Evolutionary conservation across 2,329 filamentous ascomycete species (phyloP).

Genomic region (Alternaria viburni): DNA sequence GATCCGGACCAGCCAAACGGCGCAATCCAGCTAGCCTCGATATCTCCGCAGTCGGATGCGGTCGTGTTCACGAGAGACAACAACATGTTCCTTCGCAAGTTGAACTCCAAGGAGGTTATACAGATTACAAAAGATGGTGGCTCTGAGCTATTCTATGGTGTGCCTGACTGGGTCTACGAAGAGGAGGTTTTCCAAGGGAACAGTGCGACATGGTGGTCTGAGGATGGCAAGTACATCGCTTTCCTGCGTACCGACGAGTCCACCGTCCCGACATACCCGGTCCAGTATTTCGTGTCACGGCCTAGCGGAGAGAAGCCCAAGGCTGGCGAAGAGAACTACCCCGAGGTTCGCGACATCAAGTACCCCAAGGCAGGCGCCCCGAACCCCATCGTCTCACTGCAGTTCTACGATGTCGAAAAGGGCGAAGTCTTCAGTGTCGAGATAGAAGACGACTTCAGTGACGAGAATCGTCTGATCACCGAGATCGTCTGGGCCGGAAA

Average conservation of each 20-base stretch:
- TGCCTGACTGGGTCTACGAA: conserved; percentile 97
- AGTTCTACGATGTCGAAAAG: conserved; percentile 85
- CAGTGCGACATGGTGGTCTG: conserved; percentile 93
- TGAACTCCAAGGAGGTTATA: conserved; percentile 65
- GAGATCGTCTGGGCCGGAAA: conserved; percentile 88
- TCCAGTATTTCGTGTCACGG: conserved; percentile 90
- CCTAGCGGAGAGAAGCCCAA: conserved; percentile 75
- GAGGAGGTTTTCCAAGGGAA: conserved; percentile 81
- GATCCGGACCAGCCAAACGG: conserved; percentile 70
- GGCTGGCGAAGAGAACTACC: conserved; percentile 83
- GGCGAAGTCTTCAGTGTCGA: conserved; percentile 80
- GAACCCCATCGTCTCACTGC: conserved; percentile 86
- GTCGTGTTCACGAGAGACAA: conserved; percentile 90
- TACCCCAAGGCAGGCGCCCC: conserved; percentile 95
- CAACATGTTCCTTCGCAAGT: conserved; percentile 81
- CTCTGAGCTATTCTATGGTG: conserved; percentile 87
- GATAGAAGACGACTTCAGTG: conserved; percentile 76
- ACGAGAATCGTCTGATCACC: conserved; percentile 87
- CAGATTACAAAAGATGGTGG: conserved; percentile 89
- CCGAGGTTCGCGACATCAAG: conserved; percentile 89
- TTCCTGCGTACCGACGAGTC: conserved; percentile 96
- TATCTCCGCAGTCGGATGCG: conserved; percentile 87
- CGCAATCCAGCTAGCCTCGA: conserved; percentile 81
- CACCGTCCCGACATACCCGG: conserved; percentile 84
- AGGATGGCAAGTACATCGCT: conserved; percentile 85